phyloP scores from a whole-genome alignment of 352 stramenopile genomes.

The Phytophthora tentaculata region DNA sequence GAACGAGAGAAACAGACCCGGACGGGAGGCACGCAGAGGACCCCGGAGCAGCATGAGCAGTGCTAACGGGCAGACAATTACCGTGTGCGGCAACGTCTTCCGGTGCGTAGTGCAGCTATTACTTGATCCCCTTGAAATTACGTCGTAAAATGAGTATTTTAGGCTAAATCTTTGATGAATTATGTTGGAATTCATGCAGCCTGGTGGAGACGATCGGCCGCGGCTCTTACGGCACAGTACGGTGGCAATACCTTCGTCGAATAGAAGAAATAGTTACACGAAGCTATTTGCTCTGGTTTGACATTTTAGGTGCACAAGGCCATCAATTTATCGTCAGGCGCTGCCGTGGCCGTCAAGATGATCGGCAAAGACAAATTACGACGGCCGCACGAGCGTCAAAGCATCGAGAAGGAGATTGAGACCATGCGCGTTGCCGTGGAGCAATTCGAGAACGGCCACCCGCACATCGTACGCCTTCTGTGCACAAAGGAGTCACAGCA shows the following conservation, averaged over 20 bases:
- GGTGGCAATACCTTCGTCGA: neutral
- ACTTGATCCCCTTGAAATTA: neutral
- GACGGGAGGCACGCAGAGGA: constrained; percentile 16
- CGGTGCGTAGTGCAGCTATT: constrained; percentile 43
- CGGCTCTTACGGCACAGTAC: constrained; percentile 83
- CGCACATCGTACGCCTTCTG: constrained; percentile 81
- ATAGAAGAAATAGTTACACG: neutral
- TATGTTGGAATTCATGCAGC: constrained; percentile 32
- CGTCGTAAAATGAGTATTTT: neutral
- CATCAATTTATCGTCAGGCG: constrained; percentile 80
- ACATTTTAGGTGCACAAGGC: constrained; percentile 74
- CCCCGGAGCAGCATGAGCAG: constrained; percentile 51
- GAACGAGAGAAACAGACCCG: constrained; percentile 25
- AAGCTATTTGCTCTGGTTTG: constrained; percentile 2
- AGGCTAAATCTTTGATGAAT: constrained; percentile 10
- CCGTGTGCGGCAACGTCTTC: constrained; percentile 83
- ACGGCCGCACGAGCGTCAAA: constrained; percentile 73
- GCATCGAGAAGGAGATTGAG: constrained; percentile 88
- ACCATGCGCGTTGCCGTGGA: constrained; percentile 87
- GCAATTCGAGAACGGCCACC: constrained; percentile 87
- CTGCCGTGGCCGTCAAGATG: constrained; percentile 82
- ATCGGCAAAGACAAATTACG: constrained; percentile 81
- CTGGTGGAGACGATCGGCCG: constrained; percentile 81
- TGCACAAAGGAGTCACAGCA: constrained; percentile 85
- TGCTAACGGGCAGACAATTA: constrained; percentile 76